Evolutionary conservation across 805 yeast genomes (phyloP), one percentile per base, ranked within the genome.

Genomic region (Wickerhamomyces rabaulensis): DNA sequence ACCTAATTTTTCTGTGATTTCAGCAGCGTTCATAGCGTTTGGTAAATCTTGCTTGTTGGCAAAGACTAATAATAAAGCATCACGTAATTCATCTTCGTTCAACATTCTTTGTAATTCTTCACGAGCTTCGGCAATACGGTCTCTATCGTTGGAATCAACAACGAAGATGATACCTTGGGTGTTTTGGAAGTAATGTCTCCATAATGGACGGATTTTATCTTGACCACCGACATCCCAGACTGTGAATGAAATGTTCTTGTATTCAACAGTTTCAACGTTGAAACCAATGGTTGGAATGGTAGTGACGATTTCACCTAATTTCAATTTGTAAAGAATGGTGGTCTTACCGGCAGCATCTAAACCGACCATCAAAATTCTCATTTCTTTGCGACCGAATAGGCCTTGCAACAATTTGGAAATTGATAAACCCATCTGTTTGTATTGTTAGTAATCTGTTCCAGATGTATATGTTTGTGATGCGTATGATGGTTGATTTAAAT

Each of bases 221-320:
- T 92, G 98, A 81, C 98, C 98, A 86, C 98, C 98, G 61, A 91
- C 97, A 81, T 92, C 98, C 98, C 97, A 90, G 55, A 90, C 97
- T 51, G 96, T 89, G 76, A 90, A 90, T 39, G 95, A 85, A 71
- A 90, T 88, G 83, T 90, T 90, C 77, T 90, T 90, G 79, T 90
- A 89, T 77, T 90, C 96, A 63, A 90, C 96, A 52, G 97, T 90
- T 75, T 90, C 97, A 60, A 90, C 97, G 70, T 90, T 90, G 83
- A 90, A 90, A 64, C 97, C 97, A 70, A 90, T 89, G 57, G 97
- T 90, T 71, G 97, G 97, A 65, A 89, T 90, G 43, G 97, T 90
- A 62, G 96, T 89, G 65, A 90, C 95, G 63, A 90, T 88, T 77
- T 90, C 97, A 67, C 96, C 97, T 62, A 90, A 81, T 73, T 90